Percentiles rank a stretch among this genome's conserved stretches.
These are phyloP conservation scores for Heliamphora pulchella DNA, from an alignment of 179 eudicot species.

Conservation along the genomic window DNA sequence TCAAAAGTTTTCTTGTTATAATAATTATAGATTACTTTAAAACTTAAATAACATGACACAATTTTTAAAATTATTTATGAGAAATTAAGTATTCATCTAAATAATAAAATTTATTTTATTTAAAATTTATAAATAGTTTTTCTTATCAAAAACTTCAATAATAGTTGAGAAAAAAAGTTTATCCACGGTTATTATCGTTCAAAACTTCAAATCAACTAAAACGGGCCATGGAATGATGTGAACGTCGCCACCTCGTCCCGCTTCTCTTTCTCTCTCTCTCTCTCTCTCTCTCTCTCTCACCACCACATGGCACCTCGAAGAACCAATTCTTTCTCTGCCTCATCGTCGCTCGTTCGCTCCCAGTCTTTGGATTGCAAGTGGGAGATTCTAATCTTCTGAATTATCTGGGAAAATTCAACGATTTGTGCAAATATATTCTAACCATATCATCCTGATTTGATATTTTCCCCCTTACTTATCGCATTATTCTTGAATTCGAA, in stretches of 20 bases:
- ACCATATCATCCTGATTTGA: neutral
- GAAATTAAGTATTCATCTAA: no score
- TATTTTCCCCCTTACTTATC: no score
- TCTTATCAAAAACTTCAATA: no score
- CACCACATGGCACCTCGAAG: neutral
- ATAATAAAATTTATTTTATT: no score
- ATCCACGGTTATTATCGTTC: neutral
- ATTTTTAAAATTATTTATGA: no score
- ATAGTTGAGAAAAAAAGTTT: no score
- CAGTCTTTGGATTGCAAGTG: neutral
- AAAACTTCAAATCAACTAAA: neutral
- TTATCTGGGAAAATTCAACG: neutral
- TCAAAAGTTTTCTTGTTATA: no score
- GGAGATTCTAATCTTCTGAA: neutral
- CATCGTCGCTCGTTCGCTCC: neutral
- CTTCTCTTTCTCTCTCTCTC: neutral
- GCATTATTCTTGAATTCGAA: neutral
- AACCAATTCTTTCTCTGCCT: constrained; percentile 8
- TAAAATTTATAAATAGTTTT: no score
- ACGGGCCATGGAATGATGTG: neutral
- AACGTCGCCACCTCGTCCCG: neutral
- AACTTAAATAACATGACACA: no score
- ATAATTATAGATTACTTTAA: no score
- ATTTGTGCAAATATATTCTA: neutral
- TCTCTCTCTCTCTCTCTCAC: neutral